phyloP scores from a whole-genome alignment of 805 yeast species.

The Saccharomyces mikatae region DNA sequence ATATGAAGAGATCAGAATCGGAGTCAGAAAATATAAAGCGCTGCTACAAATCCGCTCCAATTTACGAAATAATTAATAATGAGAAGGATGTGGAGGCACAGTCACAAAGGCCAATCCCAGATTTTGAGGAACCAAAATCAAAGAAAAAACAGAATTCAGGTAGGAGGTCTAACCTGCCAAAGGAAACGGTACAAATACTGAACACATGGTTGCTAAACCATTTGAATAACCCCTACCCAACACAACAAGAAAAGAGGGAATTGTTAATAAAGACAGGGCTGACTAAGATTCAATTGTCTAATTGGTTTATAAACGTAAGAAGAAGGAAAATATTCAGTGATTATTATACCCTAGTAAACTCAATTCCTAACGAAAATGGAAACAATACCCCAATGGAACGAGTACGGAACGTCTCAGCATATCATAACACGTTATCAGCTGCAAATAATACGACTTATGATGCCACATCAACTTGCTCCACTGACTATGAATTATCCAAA shows the following conservation, averaged over 20 bases:
- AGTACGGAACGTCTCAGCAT: background rate
- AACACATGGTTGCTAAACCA: constrained; percentile 70
- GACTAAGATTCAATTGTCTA: constrained; percentile 71
- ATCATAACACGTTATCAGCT: background rate
- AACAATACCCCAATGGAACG: background rate
- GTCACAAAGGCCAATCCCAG: background rate
- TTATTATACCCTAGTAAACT: constrained; percentile 15
- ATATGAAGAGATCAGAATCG: background rate
- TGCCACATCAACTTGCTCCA: constrained; percentile 9
- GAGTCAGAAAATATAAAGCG: background rate
- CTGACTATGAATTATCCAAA: constrained; percentile 18
- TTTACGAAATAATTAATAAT: background rate
- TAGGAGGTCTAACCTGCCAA: constrained; percentile 68
- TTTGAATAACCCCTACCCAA: constrained; percentile 76
- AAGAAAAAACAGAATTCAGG: background rate
- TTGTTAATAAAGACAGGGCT: constrained; percentile 66
- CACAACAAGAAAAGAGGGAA: constrained; percentile 65
- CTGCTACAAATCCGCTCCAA: background rate
- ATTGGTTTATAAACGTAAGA: constrained; percentile 86
- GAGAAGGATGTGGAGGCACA: background rate
- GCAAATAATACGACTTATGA: background rate
- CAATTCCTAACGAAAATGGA: background rate
- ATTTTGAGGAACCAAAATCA: background rate
- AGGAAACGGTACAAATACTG: constrained; percentile 64
- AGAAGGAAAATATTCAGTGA: constrained; percentile 52